Evolutionary conservation across 2,329 filamentous ascomycete genomes (phyloP).

Genomic region (Fusarium secorum): DNA sequence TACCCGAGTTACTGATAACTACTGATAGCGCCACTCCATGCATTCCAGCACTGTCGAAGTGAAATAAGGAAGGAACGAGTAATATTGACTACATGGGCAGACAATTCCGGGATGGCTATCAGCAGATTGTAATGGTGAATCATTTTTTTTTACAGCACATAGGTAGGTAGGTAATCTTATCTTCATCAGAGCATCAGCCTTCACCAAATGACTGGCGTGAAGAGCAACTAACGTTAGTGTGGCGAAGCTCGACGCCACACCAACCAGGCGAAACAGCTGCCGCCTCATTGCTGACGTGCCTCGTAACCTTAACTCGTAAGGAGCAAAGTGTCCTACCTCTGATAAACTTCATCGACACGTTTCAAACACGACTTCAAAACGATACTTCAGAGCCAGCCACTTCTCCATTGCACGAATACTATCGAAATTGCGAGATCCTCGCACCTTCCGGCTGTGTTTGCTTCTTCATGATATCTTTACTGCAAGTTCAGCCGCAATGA

Average conservation of each 20-base stretch:
- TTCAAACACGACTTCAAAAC: constrained; percentile 1
- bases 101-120: background rate
- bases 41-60: background rate
- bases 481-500: constrained; percentile 53
- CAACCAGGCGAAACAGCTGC: constrained; percentile 38
- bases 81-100: background rate
- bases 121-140: background rate
- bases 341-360: constrained; percentile 24
- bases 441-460: constrained; percentile 4
- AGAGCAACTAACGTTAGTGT: constrained; percentile 31
- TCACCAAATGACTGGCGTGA: background rate
- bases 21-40: background rate
- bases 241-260: constrained; percentile 37
- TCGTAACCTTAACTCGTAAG: constrained; percentile 35
- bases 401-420: background rate
- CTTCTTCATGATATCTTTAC: constrained; percentile 54
- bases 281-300: constrained; percentile 42
- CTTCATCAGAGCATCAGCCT: background rate
- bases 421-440: constrained; percentile 10
- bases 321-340: constrained; percentile 42
- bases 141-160: background rate
- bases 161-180: background rate
- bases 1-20: background rate
- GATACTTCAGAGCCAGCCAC: constrained; percentile 11
- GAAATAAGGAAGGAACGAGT: too few species aligned